Evolutionary conservation across 1,139 yeast genomes (phyloP), one percentile per base, ranked within the genome.

Genomic region (Spathaspora sp.): DNA sequence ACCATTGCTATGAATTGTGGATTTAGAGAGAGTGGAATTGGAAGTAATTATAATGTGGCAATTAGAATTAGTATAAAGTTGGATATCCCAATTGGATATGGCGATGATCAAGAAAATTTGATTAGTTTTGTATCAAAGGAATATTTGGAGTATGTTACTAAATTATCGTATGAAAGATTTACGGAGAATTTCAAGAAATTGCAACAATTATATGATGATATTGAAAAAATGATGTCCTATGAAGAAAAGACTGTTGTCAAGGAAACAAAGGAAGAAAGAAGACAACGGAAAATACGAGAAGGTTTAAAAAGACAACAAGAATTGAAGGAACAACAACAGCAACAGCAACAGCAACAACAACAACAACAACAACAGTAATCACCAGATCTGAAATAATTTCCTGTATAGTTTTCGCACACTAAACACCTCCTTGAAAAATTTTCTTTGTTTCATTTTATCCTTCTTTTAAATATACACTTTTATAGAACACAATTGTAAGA

Each of bases 1-100:
- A 78, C 83, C 29, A 67, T 79, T 0, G 95, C 96, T 0, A 85
- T 89, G 90, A 76, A 78, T 8, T 84, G 93, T 63, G 97, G 97
- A 7, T 89, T 86, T 58, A 72, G 97, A 57, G 97, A 89, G 63
- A 78, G 89, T 33, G 97, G 97, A 1, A 87, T 89, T 43, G 95
- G 95, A 4, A 76, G 84, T 38, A 87, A 87, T 56, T 78, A 82
- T 56, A 72, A 84, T n/a, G 96, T 88, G 3, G 96, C 89, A 0
- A 82, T 88, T 18, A 70, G 95, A 52, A 85, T 81, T 4, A 81
- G 87, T 11, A 82, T 88, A 47, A 80, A 80, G 54, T 64, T 88
- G 26, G 95, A 88, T 61, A 72, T 83, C 0, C 96, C 96, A 0
- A 77, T 88, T 31, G 96, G 89, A 0, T 80, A 67, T 51, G 62